Evolutionary conservation across 352 stramenopile species (phyloP), one percentile per base, ranked within the genome.

Genomic region (Pythium sukuiense): DNA sequence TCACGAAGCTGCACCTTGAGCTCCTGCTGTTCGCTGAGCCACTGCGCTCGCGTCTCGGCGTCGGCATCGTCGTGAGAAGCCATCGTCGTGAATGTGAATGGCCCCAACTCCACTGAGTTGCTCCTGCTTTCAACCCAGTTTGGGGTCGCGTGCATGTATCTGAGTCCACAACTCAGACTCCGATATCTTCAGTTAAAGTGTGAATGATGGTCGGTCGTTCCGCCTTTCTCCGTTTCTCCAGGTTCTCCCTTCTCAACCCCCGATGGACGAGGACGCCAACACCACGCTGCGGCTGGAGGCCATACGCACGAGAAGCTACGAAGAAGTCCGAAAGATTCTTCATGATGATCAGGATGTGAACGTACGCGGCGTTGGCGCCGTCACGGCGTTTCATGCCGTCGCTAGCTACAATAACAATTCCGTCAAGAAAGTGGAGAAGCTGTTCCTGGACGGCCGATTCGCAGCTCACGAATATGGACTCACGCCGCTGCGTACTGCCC

Each of bases 1-100:
- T 87, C 75, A 30, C 74, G 60, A 37, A 92, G 61, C 30, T 69
- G 71, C 52, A 70, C 55, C 72, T 92, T 92, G 33, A 92, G 81
- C 52, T 77, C 62, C 7, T 82, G 57, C 55, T 92, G 83, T 72
- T 89, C 73, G 24, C 33, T 29, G 24, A 56, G 46, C 62, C 62
- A 69, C 29, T 52, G 55, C 5, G 2, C 29, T 7, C 62, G 62
- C 35, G 45, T 56, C 6, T 58, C 61, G 41, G 52, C 32, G 37
- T 37, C 49, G 24, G 48, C 60, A 9, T 43, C 52, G 49, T 59
- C 35, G 59, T 46, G 39, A 2, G n/a, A 46, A 18, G 39, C 39
- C 39, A 46, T 46, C 13, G 39, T 46, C 12, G 39, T 46, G 20
- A 24, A 24, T 24, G 20, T 24, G 20, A 24, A 24, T 24, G 20